phyloP scores from a whole-genome alignment of 116 monocot species.

The Papilionanthe hybrid region DNA sequence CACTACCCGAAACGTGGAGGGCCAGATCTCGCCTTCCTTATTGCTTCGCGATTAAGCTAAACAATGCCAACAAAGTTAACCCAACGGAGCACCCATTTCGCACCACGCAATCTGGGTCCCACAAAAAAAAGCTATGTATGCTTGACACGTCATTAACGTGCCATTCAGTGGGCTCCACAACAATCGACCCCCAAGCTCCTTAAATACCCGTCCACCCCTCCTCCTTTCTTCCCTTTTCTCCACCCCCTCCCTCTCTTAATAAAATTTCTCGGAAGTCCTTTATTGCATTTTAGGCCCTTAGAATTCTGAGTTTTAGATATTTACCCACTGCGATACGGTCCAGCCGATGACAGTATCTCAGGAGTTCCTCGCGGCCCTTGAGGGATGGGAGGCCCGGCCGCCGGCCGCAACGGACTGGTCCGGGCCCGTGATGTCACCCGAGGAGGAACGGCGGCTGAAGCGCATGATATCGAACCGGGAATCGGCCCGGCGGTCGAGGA shows the following conservation, averaged over 20 bases:
- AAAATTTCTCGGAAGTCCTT: neutral
- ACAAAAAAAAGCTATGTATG: neutral
- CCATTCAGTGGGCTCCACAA: neutral
- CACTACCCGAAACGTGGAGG: neutral
- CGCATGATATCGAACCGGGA: slow-evolving; percentile 32
- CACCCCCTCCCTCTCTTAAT: neutral
- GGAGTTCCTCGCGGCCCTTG: neutral
- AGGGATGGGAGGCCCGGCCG: slow-evolving; percentile 9
- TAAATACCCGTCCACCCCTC: slow-evolving; percentile 12
- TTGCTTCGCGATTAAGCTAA: slow-evolving; percentile 14
- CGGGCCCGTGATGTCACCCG: neutral
- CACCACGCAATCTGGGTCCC: neutral
- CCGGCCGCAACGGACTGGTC: neutral
- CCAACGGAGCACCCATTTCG: neutral
- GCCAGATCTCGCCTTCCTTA: neutral
- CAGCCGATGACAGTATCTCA: neutral
- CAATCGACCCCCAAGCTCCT: neutral
- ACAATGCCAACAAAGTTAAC: neutral
- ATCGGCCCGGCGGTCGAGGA: slow-evolving; percentile 31
- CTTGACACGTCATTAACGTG: neutral
- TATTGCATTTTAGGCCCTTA: neutral
- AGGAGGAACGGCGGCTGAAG: slow-evolving; percentile 14
- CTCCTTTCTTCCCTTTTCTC: slow-evolving; percentile 12
- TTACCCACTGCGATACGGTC: neutral
- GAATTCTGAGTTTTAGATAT: neutral